Percentiles rank a stretch among this genome's conserved stretches.
Evolutionary conservation across 306 rosid genomes (phyloP).

Genomic region (Citrullus amarus): DNA sequence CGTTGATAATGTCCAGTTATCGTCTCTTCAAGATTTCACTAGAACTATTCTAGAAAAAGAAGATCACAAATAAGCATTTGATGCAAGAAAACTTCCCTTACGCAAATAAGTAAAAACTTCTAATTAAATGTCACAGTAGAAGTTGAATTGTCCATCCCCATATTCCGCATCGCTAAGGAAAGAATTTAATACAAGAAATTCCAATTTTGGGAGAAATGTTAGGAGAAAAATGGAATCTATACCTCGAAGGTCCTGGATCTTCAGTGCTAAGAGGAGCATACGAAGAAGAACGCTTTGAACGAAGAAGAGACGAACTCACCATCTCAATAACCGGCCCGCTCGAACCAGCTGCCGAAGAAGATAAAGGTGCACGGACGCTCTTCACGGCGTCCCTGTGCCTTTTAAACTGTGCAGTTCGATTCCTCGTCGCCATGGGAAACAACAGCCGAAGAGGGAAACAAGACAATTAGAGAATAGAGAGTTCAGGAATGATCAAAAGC

Average conservation of each 20-base stretch:
- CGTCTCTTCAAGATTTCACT: background rate
- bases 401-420: constrained; percentile 37
- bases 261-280: constrained; percentile 64
- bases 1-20: background rate
- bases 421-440: constrained; percentile 58
- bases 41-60: background rate
- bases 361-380: constrained; percentile 61
- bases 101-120: background rate
- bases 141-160: background rate
- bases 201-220: background rate
- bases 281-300: constrained; percentile 44
- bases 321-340: constrained; percentile 63
- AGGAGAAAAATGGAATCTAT: background rate
- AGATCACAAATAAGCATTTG: background rate
- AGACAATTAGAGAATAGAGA: background rate
- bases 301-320: constrained; percentile 47
- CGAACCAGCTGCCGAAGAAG: constrained; percentile 46
- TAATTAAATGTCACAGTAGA: background rate
- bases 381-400: constrained; percentile 64
- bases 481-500: background rate
- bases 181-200: background rate
- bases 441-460: background rate
- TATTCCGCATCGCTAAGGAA: background rate
- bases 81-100: background rate
- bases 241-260: constrained; percentile 54